phyloP scores from a whole-genome alignment of 2,329 filamentous ascomycete species.

The Pleochaeta shiraiana region DNA sequence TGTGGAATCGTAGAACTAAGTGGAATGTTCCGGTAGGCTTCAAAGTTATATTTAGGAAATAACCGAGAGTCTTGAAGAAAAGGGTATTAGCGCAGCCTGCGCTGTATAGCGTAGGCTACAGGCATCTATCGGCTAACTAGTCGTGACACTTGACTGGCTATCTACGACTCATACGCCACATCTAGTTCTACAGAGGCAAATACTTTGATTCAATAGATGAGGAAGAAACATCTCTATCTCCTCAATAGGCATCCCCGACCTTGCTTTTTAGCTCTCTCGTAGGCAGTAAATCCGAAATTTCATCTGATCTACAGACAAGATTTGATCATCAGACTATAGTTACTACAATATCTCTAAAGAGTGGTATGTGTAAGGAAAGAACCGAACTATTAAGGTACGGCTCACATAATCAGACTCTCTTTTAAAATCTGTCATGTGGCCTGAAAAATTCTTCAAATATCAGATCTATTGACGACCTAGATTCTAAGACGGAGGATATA shows the following conservation, averaged over 20 bases:
- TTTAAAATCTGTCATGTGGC: neutral
- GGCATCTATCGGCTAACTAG: too few relatives aligned
- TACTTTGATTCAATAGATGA: neutral
- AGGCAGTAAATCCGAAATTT: neutral
- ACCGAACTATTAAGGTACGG: neutral
- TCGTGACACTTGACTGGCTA: too few relatives aligned
- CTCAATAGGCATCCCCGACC: neutral
- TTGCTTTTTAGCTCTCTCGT: conserved; percentile 1
- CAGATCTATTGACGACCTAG: neutral
- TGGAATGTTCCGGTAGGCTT: too few relatives aligned
- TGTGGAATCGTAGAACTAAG: too few relatives aligned
- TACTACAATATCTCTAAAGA: neutral
- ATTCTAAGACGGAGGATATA: neutral
- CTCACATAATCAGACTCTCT: neutral
- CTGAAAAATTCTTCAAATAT: neutral
- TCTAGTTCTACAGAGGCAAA: neutral
- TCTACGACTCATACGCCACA: neutral
- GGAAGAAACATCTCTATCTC: neutral
- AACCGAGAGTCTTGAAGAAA: too few relatives aligned
- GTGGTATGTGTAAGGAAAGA: neutral
- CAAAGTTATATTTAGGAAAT: too few relatives aligned
- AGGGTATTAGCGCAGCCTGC: too few relatives aligned
- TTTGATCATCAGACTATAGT: conserved; percentile 1
- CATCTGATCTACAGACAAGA: neutral
- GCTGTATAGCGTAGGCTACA: too few relatives aligned